Base-by-base conservation (phyloP, 2,329 filamentous ascomycete species). In the Penicillium palitans region DNA sequence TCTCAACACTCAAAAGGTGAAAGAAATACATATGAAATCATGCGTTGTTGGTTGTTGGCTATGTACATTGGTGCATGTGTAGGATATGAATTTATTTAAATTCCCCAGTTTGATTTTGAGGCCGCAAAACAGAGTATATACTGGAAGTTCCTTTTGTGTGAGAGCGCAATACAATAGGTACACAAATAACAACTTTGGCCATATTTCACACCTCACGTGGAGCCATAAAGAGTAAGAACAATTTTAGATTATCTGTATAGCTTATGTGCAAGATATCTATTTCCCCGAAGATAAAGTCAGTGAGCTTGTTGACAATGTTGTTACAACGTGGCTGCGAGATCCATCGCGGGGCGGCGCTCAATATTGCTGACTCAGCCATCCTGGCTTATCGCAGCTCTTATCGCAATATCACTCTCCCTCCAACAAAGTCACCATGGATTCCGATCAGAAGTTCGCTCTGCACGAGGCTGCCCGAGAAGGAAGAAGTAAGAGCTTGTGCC, bases 381-480 rank as follows among this genome's bases (percentile, higher is more conserved):
- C 21, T 10, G 7, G 55, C 61, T 68, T 68, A 63, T 61, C 61
- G 64, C 59, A 63, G 65, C 64, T 66, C 64, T 66, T 66, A 67
- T 68, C 65, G 27, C 51, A 53, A 55, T 41, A 47, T 58, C 61
- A 37, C 53, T 41, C 42, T 46, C 61, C 58, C 52, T 53, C 40
- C 48, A 56, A 47, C 52, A 25, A 49, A 59, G 57, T 50, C 64
- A 57, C 74, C 40, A 79, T 79, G 76, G 70, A 76, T 58, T 61
- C 73, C 12, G 73, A 76, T 55, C 75, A 79, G 48, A 74, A 89
- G 68, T 97, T 88, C 67, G 89, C 91, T 29, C 88, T 97, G 44
- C 93, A 98, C 72, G 90, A 90, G 65, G 93, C 93, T 42, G 89
- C 89, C 61, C 85, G 93, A 57, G 91, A 96, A 74, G 92, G 93